phyloP scores from a whole-genome alignment of 2,329 filamentous ascomycete species.

The Sclerotinia glacialis region DNA sequence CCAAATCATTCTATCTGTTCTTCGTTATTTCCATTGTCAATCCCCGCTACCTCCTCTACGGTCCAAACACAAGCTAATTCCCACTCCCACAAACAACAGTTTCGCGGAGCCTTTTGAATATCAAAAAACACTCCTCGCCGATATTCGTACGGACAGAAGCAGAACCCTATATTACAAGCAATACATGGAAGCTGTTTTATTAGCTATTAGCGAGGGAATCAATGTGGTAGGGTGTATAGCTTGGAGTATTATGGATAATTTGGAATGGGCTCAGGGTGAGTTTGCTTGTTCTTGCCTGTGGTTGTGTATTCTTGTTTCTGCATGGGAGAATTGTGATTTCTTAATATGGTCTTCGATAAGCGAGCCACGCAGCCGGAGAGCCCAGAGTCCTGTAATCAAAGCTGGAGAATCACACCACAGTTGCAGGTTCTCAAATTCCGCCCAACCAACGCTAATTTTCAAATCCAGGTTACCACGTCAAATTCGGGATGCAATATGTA shows the following conservation, averaged over 20 bases:
- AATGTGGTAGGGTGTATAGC: conserved; percentile 78
- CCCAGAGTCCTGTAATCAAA: too few relatives aligned
- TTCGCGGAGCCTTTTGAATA: conserved; percentile 33
- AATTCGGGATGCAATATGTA: conserved; percentile 40
- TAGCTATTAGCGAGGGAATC: conserved; percentile 76
- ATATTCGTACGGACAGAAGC: conserved; percentile 73
- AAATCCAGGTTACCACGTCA: conserved; percentile 26
- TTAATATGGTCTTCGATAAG: too few relatives aligned
- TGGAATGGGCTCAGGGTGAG: conserved; percentile 43
- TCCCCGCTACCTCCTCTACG: background rate
- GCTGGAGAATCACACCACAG: too few relatives aligned
- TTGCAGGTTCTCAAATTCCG: too few relatives aligned
- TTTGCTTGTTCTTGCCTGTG: background rate
- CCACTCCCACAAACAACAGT: background rate
- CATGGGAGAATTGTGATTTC: background rate
- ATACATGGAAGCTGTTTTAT: conserved; percentile 63
- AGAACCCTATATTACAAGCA: conserved; percentile 72
- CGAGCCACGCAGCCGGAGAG: too few relatives aligned
- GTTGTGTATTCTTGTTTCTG: background rate
- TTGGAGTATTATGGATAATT: conserved; percentile 75
- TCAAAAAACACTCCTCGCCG: conserved; percentile 27
- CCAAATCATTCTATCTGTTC: background rate
- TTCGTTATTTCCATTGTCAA: background rate
- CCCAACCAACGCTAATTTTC: background rate
- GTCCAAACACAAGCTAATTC: background rate